Evolutionary conservation across 306 rosid species (phyloP).

Genomic region (Senna siamea): DNA sequence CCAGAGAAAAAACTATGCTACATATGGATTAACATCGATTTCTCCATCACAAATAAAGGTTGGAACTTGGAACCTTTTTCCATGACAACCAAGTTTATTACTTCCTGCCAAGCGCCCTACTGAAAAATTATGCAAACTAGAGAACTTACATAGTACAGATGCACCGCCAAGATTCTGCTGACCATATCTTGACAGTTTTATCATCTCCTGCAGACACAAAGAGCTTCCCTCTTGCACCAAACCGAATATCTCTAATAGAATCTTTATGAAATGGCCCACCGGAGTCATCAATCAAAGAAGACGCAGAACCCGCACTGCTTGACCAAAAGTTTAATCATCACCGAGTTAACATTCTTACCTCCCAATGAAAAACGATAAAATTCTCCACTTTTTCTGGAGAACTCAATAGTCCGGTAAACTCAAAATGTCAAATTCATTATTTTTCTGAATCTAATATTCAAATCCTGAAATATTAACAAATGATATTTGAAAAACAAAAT

Average conservation of each 20-base stretch:
- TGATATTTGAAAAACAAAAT: neutral
- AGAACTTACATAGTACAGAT: slow-evolving; percentile 68
- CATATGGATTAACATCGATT: too few relatives aligned
- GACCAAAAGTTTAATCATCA: neutral
- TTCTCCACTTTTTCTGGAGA: neutral
- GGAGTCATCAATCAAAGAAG: slow-evolving; percentile 61
- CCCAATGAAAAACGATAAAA: too few relatives aligned
- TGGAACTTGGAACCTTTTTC: too few relatives aligned
- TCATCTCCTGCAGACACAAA: slow-evolving; percentile 94
- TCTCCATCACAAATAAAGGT: neutral
- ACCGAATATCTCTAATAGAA: slow-evolving; percentile 77
- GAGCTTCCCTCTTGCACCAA: slow-evolving; percentile 68
- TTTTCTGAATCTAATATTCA: neutral
- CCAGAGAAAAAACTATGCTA: neutral
- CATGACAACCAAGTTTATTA: too few relatives aligned
- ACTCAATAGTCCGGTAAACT: neutral
- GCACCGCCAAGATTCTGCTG: slow-evolving; percentile 75
- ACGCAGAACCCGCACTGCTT: slow-evolving; percentile 60
- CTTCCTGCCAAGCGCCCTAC: neutral
- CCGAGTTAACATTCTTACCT: too few relatives aligned
- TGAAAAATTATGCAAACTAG: neutral
- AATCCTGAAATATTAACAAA: neutral
- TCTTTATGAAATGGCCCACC: slow-evolving; percentile 58
- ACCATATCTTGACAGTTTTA: slow-evolving; percentile 87
- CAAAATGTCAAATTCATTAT: neutral